Percentiles rank a stretch among this genome's conserved stretches.
Conservation (phyloP, 2,329 filamentous ascomycete genomes). For the Thelonectria discophora region DNA sequence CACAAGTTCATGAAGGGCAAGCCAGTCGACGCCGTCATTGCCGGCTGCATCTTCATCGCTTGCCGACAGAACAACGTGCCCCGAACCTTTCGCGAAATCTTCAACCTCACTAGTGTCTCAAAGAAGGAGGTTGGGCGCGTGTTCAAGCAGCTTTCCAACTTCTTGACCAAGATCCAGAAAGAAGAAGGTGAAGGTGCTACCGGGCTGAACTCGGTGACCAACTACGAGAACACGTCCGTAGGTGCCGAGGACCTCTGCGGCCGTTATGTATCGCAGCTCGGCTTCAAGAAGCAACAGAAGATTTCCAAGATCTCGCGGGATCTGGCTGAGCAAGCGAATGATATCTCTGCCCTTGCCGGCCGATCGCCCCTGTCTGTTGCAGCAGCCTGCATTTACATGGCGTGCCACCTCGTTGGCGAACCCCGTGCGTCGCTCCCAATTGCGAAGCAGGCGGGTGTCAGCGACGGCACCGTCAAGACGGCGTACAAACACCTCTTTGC, state of each 20-base stretch:
- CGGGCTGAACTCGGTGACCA: conserved; percentile 66
- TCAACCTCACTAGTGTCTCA: conserved; percentile 88
- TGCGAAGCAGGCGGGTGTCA: conserved; percentile 83
- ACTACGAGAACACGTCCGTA: conserved; percentile 80
- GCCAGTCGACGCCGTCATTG: conserved; percentile 90
- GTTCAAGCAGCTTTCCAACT: conserved; percentile 92
- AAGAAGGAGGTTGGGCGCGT: conserved; percentile 98
- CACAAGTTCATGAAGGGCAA: conserved; percentile 95
- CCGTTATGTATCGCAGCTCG: conserved; percentile 88
- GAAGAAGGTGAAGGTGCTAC: conserved; percentile 56
- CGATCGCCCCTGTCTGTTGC: conserved; percentile 94
- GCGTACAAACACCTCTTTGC: conserved; percentile 90
- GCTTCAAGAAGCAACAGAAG: conserved; percentile 73
- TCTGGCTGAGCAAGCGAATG: conserved; percentile 79
- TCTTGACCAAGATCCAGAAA: conserved; percentile 79
- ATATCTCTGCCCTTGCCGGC: conserved; percentile 83
- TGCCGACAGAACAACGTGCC: conserved; percentile 89
- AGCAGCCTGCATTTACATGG: conserved; percentile 96
- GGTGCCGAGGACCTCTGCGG: conserved; percentile 85
- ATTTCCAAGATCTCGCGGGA: conserved; percentile 83
- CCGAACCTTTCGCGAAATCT: conserved; percentile 94
- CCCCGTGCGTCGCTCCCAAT: conserved; percentile 87
- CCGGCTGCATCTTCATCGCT: conserved; percentile 96
- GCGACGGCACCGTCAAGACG: conserved; percentile 95
- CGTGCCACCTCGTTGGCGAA: conserved; percentile 84